phyloP scores from a whole-genome alignment of 805 yeast species.

The Millerozyma miso region DNA sequence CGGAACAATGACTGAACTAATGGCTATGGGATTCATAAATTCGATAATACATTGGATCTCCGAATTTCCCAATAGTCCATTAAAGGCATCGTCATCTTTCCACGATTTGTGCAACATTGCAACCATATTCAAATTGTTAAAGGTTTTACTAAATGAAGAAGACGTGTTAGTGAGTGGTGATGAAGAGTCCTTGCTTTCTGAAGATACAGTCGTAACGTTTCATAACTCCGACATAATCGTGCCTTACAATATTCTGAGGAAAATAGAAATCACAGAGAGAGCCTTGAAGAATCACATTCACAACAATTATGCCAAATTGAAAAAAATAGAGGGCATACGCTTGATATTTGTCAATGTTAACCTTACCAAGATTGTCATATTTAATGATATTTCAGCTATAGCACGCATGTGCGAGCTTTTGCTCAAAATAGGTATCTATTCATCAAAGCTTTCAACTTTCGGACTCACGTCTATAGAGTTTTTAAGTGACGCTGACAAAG shows the following conservation, averaged over 20 bases:
- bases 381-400: constrained; percentile 13
- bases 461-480: constrained; percentile 17
- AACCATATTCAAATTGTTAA: constrained; percentile 10
- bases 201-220: background rate
- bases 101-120: constrained; percentile 12
- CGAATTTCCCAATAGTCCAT: constrained; percentile 17
- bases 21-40: constrained; percentile 8
- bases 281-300: constrained; percentile 5
- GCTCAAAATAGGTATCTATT: constrained; percentile 15
- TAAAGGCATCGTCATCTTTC: constrained; percentile 5
- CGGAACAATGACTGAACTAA: background rate
- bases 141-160: constrained; percentile 12
- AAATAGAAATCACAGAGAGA: constrained; percentile 2
- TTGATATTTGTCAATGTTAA: constrained; percentile 3
- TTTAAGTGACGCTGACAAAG: constrained; percentile 12
- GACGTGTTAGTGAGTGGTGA: constrained; percentile 8
- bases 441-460: constrained; percentile 17
- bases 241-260: constrained; percentile 2
- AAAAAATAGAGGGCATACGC: constrained; percentile 4
- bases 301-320: constrained; percentile 5
- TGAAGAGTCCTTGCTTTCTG: background rate
- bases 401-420: constrained; percentile 13
- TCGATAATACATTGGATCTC: constrained; percentile 21
- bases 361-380: constrained; percentile 12
- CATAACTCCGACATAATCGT: background rate